phyloP scores from a whole-genome alignment of 2,329 filamentous ascomycete genomes.

The Pseudogymnoascus sp. region DNA sequence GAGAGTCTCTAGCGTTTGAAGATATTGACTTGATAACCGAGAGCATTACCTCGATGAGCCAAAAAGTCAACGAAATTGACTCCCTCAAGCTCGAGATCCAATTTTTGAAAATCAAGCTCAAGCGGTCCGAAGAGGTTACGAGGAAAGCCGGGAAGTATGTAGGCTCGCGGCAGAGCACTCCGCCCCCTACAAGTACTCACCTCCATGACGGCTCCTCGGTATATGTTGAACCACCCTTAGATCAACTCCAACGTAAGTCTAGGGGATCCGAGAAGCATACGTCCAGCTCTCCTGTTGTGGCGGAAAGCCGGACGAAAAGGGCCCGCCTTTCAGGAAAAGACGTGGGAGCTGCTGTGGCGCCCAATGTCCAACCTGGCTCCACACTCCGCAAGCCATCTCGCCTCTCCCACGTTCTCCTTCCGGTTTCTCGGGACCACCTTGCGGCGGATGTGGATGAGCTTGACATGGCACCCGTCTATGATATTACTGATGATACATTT shows the following conservation, averaged over 20 bases:
- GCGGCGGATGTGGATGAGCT: not conserved
- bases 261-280: not conserved
- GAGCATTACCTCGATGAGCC: slow-evolving; percentile 18
- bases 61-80: slow-evolving; percentile 24
- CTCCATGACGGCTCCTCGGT: not conserved
- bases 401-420: not conserved
- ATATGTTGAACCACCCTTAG: not conserved
- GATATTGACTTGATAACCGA: slow-evolving; percentile 19
- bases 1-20: slow-evolving; percentile 11
- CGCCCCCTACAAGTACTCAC: not conserved
- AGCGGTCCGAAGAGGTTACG: slow-evolving; percentile 15
- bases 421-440: not conserved
- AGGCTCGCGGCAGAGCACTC: not conserved
- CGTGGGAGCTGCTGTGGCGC: not conserved
- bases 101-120: slow-evolving; percentile 18
- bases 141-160: not conserved
- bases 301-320: not conserved
- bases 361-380: not conserved
- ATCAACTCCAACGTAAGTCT: not conserved
- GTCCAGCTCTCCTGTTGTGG: not conserved
- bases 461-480: not conserved
- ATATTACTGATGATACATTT: not conserved
- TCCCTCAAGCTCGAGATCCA: slow-evolving; percentile 21
- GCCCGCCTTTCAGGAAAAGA: not conserved
- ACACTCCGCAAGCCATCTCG: slow-evolving; percentile 5